These are phyloP conservation scores for Vanderwaltozyma polyspora DNA, from an alignment of 805 yeast genomes.

Conservation along the genomic window DNA sequence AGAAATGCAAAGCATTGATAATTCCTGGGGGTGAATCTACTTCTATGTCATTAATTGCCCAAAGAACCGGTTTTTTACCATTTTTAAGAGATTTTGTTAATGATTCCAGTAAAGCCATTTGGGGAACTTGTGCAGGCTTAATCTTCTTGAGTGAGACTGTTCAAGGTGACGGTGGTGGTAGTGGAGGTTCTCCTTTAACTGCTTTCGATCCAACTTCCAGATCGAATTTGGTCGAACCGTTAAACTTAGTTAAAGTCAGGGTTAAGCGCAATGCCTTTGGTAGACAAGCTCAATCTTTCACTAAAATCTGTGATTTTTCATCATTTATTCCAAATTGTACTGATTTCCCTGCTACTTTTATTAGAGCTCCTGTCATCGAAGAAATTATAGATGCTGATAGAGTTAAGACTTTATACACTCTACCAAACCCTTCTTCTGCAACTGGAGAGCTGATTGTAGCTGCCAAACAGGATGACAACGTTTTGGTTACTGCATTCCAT, in stretches of 20 bases:
- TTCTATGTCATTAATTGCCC: constrained; percentile 59
- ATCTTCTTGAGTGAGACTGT: constrained; percentile 50
- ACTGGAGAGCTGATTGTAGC: constrained; percentile 50
- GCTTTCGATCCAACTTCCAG: too few species aligned
- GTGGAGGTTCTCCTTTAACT: too few species aligned
- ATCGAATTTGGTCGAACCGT: constrained; percentile 34
- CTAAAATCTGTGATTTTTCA: constrained; percentile 32
- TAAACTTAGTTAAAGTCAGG: constrained; percentile 54
- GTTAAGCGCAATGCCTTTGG: constrained; percentile 73
- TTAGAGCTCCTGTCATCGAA: constrained; percentile 65
- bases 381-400: constrained; percentile 11
- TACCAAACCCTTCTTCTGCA: constrained; percentile 15
- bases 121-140: constrained; percentile 87
- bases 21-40: constrained; percentile 67
- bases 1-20: constrained; percentile 44
- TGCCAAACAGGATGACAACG: constrained; percentile 48
- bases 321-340: constrained; percentile 31
- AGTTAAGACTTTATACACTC: constrained; percentile 34
- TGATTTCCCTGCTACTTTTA: constrained; percentile 41
- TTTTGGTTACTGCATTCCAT: constrained; percentile 68
- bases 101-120: constrained; percentile 42
- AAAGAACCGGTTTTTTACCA: constrained; percentile 45
- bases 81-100: constrained; percentile 42
- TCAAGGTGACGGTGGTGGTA: constrained; percentile 32
- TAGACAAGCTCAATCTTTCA: constrained; percentile 60